Conservation (phyloP, 345 rosid genomes). For the Aurinia saxatilis region DNA sequence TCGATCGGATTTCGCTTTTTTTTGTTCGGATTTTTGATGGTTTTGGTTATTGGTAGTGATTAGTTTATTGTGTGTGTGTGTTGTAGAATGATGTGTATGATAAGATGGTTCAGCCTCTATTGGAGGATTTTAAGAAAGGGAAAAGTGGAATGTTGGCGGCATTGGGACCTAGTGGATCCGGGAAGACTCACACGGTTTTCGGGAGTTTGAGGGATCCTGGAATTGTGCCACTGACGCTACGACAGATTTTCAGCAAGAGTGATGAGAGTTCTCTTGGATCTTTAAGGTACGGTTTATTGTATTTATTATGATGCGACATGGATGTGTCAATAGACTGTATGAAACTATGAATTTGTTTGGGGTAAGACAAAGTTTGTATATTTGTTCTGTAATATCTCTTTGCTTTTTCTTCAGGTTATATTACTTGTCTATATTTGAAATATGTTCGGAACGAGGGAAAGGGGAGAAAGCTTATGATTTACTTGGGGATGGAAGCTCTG, state of each 20-base stretch:
- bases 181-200: conserved; percentile 88
- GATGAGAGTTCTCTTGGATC: conserved; percentile 13
- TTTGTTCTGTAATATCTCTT: not conserved
- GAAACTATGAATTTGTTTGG: not conserved
- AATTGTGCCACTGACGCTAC: conserved; percentile 60
- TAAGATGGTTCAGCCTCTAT: conserved; percentile 65
- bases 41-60: not conserved
- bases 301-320: not conserved
- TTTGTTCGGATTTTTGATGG: not conserved
- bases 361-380: not conserved
- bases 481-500: conserved; percentile 44
- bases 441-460: conserved; percentile 70
- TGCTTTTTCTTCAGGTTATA: conserved; percentile 42
- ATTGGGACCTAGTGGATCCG: conserved; percentile 83
- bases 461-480: conserved; percentile 67
- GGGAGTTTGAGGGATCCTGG: conserved; percentile 72
- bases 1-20: not conserved
- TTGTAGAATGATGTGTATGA: conserved; percentile 58
- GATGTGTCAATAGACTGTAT: not conserved
- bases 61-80: conserved; percentile 2
- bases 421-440: conserved; percentile 70
- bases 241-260: conserved; percentile 41
- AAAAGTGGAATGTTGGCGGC: conserved; percentile 87
- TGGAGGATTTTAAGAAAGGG: conserved; percentile 67
- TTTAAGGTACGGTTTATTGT: conserved; percentile 37